Evolutionary conservation across 768 basidiomycete species (phyloP), one percentile per base, ranked within the genome.

Genomic region (Russula compacta): DNA sequence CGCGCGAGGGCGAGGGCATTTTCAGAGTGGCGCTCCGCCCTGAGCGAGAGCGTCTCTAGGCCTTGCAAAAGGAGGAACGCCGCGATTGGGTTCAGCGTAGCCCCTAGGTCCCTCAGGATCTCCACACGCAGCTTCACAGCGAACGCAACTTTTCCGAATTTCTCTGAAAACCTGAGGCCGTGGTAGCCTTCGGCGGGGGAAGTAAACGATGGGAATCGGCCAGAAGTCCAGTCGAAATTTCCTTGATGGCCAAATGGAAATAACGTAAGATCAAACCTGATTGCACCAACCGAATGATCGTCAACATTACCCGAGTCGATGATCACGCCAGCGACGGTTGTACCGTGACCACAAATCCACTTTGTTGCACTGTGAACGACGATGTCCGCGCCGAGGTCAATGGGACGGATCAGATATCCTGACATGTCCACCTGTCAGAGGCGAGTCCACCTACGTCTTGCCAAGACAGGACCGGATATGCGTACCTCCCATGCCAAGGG

Each of bases 291-390:
- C n/a, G n/a, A n/a, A n/a, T n/a, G n/a, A 3, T 50, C 21, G 58
- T 43, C 35, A 66, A 72, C 69, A 35, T 69, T 53, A 81, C 87
- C 88, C 9, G 81, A 79, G 70, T 90, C 88, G 50, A 92, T 71
- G 60, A 92, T 74, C 33, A 89, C 81, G 44, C 89, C 90, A 4
- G 78, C 88, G 50, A 92, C 87, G 24, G 86, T 87, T 0, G 84
- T 90, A 35, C 90, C 89, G 62, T 89, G 87, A 0, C 86, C 85
- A 12, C 86, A 84, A 38, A 91, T 89, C 90, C 89, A 92, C 68
- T 92, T 91, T 1, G 89, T 90, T 0, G 86, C 86, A 53, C 84
- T 86, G 70, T 90, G 84, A 17, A 89, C 84, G 60, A 91, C 76
- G 60, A 92, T 87, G 64, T 92, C 87, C 0, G 90, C 89, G 14